Evolutionary conservation across 441 rosid species (phyloP), one percentile per base, ranked within the genome.

Genomic region (Syzygium malaccense): DNA sequence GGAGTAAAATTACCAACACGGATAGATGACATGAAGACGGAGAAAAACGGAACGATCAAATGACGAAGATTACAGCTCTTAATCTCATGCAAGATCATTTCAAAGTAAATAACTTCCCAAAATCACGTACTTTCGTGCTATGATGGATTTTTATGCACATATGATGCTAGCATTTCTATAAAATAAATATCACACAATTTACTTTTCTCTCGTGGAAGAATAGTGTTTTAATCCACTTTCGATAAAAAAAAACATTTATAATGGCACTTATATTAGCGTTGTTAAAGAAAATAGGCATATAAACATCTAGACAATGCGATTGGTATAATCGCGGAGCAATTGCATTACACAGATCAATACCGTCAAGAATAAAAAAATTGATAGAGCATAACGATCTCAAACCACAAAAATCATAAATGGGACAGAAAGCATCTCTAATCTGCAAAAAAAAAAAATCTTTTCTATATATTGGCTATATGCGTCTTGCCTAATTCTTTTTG

Each of bases 1-100:
- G 2, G 51, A 3, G 83, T 6, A 23, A 41, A 12, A 41, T 4
- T 75, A 23, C 49, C 10, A 0, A 5, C n/a, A 12, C 9, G 0
- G 6, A 71, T 6, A 6, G 51, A 37, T 37, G 49, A 23, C 3
- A 12, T 3, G 83, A 71, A 37, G n/a, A 23, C 1, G 23, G 0
- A 23, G 14, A 71, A 20, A 37, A 45, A 71, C 1, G 0, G 9
- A 3, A 41, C 3, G 9, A 23, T 75, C 15, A 7, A 23, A 75
- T 1, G 12, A 17, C 12, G 17, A 1, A 20, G 3, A 64, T 15
- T 30, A 15, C 8, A 0, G 75, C 75, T 64, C 23, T 17, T 64
- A 20, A 75, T 75, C 14, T 37, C n/a, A 5, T 2, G 1, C 5
- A 3, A 13, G 17, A 11, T 71, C 51, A 11, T 1, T 1, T 37